Evolutionary conservation across 768 basidiomycete species (phyloP), one percentile per base, ranked within the genome.

Genomic region (Candolleomyces efflorescens): DNA sequence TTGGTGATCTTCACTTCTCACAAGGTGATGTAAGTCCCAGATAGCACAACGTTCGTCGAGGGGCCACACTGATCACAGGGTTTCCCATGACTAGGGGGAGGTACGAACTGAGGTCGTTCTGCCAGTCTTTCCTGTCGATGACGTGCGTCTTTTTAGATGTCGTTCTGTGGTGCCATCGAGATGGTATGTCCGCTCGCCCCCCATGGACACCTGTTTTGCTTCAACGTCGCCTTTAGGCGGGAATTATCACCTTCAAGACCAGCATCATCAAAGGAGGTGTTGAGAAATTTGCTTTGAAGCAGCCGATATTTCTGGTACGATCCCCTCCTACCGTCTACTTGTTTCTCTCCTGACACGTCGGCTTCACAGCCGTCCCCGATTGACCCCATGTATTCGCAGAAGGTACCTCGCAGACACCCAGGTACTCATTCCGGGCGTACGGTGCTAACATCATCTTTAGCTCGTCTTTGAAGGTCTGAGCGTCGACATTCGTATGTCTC

Each of bases 1-100:
- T 90, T 18, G 89, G 89, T 1, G 89, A 90, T 66, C 72, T 90
- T 23, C 89, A 92, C 65, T 90, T 90, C 69, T 88, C 86, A 15
- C 87, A 90, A 67, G 89, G 87, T 20, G 89, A 90, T 73, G 86
- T 75, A 54, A 62, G 73, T 59, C 5, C 15, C 6, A 24, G 9
- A 2, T 23, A 27, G 38, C 17, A 1, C 32, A 32, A 32, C 11
- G 32, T 13, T 53, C 15, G 41, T 11, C 13, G 7, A 2, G 17
- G n/a, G n/a, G 10, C 47, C 5, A 23, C 32, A 39, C 47, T 64
- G 27, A 55, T 43, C 11, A 5, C 5, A 32, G 5, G 5, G 61
- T 62, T 55, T 48, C 62, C 55, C 17, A 55, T 60, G 53, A 12
- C 5, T 53, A 85, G 84, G 84, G 84, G 57, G 85, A 86, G 73